phyloP scores from a whole-genome alignment of 2,329 filamentous ascomycete genomes.

The Arthrobotrys conoides region DNA sequence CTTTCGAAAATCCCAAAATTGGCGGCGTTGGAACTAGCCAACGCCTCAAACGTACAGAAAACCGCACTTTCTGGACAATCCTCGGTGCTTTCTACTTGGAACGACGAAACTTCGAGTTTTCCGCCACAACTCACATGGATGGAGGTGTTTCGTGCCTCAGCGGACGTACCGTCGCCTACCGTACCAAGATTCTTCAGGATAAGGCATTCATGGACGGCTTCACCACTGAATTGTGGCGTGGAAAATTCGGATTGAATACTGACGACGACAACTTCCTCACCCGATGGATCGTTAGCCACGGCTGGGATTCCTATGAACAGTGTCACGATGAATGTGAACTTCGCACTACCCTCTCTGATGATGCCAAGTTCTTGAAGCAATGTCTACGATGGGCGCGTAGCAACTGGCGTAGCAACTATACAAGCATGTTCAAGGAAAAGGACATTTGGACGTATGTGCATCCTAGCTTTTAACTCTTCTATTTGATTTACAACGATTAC shows the following conservation, averaged over 20 bases:
- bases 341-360: conserved; percentile 91
- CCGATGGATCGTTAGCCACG: conserved; percentile 91
- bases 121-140: conserved; percentile 93
- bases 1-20: conserved; percentile 86
- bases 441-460: conserved; percentile 85
- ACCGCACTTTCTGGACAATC: conserved; percentile 83
- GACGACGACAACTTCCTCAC: conserved; percentile 99
- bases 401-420: conserved; percentile 98
- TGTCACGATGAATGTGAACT: conserved; percentile 92
- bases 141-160: conserved; percentile 98
- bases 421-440: conserved; percentile 85
- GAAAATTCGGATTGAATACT: conserved; percentile 89
- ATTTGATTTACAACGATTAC: neutral
- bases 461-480: conserved; percentile 38
- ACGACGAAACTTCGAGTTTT: conserved; percentile 95
- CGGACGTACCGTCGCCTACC: conserved; percentile 91
- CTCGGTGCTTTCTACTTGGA: conserved; percentile 92
- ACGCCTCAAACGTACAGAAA: conserved; percentile 79
- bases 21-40: conserved; percentile 95
- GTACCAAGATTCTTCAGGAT: conserved; percentile 87
- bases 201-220: conserved; percentile 89
- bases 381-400: conserved; percentile 95
- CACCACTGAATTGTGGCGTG: conserved; percentile 86
- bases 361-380: conserved; percentile 89
- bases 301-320: conserved; percentile 95